Base-by-base conservation (phyloP, 2,329 filamentous ascomycete genomes). In the Atkinsonella hypoxylon region DNA sequence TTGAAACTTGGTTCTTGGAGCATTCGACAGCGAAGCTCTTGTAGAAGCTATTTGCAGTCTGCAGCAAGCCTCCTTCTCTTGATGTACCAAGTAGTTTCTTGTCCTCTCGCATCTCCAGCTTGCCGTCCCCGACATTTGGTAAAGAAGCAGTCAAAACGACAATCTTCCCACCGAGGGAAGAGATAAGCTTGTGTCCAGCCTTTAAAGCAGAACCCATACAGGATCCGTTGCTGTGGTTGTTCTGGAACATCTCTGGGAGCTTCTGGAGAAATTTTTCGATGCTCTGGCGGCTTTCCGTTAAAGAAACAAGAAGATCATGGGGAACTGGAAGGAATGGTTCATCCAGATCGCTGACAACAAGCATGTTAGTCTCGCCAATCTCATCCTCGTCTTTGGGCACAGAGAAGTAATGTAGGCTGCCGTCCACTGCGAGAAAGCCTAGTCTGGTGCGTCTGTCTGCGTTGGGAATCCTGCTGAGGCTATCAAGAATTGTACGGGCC, bases 11-110 rank as follows among this genome's bases (percentile, higher is more conserved):
- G 58, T 94, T 95, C 74, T 98, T 98, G 38, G 90, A 96, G 69
- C 93, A 98, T 66, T 98, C 93, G 3, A 98, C 93, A 0, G 93
- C 93, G 62, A 98, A 98, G 61, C 88, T 95, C 76, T 98, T 98
- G 78, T 97, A 98, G 70, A 97, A 98, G 63, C 87, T 89, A 72
- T 89, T 96, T 40, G 82, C 87, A 0, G 93, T 96, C 66, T 97
- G 91, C 48, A 98, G 73, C 32, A 98, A 77, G 54, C 78, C 75
- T 57, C 81, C 89, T 66, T 98, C 93, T 68, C 96, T 96, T 57
- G 85, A 89, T 1, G 93, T 98, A 36, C 93, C 93, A 22, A 98
- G 75, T 15, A 95, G 70, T 70, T 95, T 96, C 76, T 96, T 96
- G 68, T 98, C 90, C 69, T 97, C 91, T 61, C 93, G 80, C 81